Percentiles rank a stretch among this genome's conserved stretches.
phyloP scores from a whole-genome alignment of 371 early-diverging fungal genomes.

The Apophysomyces trapeziformis region DNA sequence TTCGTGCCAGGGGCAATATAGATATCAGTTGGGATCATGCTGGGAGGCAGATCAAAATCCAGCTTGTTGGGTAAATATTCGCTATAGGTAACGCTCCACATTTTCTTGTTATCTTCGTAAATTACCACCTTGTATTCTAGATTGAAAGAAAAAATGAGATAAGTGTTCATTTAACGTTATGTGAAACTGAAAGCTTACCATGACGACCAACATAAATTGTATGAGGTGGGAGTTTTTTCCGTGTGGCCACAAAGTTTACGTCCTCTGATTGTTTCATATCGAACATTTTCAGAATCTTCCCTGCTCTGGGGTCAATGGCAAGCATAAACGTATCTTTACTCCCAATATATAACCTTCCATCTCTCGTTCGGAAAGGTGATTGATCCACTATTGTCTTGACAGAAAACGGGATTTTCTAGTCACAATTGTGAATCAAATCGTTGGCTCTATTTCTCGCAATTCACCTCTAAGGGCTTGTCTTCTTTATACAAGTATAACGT shows the following conservation, averaged over 20 bases:
- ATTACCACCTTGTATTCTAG: constrained; percentile 36
- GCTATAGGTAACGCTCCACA: constrained; percentile 47
- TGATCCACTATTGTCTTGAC: constrained; percentile 69
- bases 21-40: constrained; percentile 30
- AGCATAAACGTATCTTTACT: constrained; percentile 68
- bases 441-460: neutral
- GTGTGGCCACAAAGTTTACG: constrained; percentile 25
- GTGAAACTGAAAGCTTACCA: constrained; percentile 25
- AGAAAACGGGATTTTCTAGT: constrained; percentile 72
- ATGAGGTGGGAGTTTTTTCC: constrained; percentile 30
- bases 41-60: constrained; percentile 39
- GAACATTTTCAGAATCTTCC: constrained; percentile 60
- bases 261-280: constrained; percentile 44
- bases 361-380: constrained; percentile 63
- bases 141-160: neutral
- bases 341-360: constrained; percentile 70
- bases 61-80: constrained; percentile 52
- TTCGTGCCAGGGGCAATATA: constrained; percentile 49
- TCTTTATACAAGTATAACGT: constrained; percentile 68
- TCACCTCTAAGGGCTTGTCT: constrained; percentile 61
- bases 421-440: neutral
- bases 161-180: neutral
- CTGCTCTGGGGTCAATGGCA: constrained; percentile 74
- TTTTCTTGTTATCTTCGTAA: constrained; percentile 29
- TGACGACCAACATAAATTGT: constrained; percentile 47